Evolutionary conservation across 495 filamentous ascomycete genomes (phyloP).

Genomic region (Staphylotrichum longicolle): DNA sequence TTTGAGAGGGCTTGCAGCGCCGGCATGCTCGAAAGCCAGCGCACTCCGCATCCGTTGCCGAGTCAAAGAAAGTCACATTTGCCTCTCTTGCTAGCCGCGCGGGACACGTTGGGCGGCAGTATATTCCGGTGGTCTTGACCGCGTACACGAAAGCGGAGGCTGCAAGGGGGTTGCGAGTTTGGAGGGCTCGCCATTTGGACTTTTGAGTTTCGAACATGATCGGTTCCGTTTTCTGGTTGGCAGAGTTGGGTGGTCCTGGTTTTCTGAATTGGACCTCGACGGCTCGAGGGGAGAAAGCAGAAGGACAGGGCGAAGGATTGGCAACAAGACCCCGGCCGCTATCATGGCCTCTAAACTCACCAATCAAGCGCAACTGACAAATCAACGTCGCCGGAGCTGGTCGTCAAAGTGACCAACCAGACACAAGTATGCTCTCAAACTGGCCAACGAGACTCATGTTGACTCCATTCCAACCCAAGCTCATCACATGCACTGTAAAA

Average conservation of each 20-base stretch:
- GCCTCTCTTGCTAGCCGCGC: conserved; percentile 1
- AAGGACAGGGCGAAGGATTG: too few relatives aligned
- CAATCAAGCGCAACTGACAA: neutral
- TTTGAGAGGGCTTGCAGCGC: conserved; percentile 7
- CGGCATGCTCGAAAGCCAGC: conserved; percentile 6
- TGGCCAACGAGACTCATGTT: neutral
- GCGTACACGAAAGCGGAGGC: conserved; percentile 2
- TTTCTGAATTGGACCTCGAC: neutral
- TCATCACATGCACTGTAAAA: neutral
- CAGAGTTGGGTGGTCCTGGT: too few relatives aligned
- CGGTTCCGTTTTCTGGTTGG: too few relatives aligned
- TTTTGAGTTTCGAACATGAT: conserved; percentile 4
- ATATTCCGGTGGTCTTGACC: neutral
- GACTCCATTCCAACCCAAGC: too few relatives aligned
- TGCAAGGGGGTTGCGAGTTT: conserved; percentile 5
- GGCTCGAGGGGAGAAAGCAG: too few relatives aligned
- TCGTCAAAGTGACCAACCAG: neutral
- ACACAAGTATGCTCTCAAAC: neutral
- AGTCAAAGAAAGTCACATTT: conserved; percentile 7
- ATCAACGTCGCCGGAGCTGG: neutral
- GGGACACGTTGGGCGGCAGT: conserved; percentile 5
- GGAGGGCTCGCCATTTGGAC: conserved; percentile 2
- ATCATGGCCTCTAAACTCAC: neutral
- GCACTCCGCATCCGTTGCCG: neutral
- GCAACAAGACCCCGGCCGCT: neutral